Conservation (phyloP, 257 asterid species). For the Rhazya stricta region DNA sequence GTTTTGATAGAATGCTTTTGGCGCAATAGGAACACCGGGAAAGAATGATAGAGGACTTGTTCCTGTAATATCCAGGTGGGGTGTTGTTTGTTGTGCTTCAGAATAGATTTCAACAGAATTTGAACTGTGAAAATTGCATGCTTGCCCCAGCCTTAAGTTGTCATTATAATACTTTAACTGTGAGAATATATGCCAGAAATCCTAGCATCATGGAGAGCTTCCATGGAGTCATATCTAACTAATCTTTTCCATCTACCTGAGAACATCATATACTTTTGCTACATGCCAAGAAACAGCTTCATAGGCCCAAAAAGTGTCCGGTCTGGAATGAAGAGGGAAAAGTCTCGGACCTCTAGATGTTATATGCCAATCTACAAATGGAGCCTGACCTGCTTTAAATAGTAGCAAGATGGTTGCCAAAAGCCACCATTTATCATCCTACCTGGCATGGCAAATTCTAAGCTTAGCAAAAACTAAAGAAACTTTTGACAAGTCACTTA, state of each 20-base stretch:
- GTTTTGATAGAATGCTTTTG: not conserved
- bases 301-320: too few species aligned
- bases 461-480: not conserved
- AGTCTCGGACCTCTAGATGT: slow-evolving; percentile 81
- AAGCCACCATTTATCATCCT: slow-evolving; percentile 84
- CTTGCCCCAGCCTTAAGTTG: too few species aligned
- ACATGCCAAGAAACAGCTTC: too few species aligned
- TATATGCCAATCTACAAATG: slow-evolving; percentile 83
- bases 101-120: too few species aligned
- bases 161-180: not conserved
- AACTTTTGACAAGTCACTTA: not conserved
- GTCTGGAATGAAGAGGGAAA: too few species aligned
- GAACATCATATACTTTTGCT: too few species aligned
- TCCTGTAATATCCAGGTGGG: not conserved
- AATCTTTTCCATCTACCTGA: too few species aligned
- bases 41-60: not conserved
- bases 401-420: slow-evolving; percentile 71
- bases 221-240: too few species aligned
- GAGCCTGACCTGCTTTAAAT: slow-evolving; percentile 73
- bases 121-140: too few species aligned
- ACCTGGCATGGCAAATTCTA: slow-evolving; percentile 49
- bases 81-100: too few species aligned
- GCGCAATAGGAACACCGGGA: not conserved
- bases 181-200: not conserved
- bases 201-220: too few species aligned